Conservation (phyloP, 129 eudicot genomes). For the Saposhnikovia divaricata region DNA sequence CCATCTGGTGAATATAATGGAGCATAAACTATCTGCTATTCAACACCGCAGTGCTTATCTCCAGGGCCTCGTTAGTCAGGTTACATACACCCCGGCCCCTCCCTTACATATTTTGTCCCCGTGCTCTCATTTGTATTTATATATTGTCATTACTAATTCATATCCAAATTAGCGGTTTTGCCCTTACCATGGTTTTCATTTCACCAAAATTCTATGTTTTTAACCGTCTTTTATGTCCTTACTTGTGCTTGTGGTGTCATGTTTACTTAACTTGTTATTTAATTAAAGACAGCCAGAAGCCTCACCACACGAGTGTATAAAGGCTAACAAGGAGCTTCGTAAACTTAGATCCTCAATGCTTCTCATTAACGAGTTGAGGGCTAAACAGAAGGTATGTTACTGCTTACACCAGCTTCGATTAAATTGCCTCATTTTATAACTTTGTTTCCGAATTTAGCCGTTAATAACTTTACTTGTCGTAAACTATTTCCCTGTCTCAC, state of each 20-base stretch:
- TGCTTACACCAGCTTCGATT: neutral
- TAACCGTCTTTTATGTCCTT: neutral
- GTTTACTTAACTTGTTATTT: constrained; percentile 21
- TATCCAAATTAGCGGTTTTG: neutral
- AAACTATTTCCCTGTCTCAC: neutral
- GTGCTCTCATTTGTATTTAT: too few relatives aligned
- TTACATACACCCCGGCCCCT: too few relatives aligned
- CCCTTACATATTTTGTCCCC: too few relatives aligned
- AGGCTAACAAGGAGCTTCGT: constrained; percentile 85
- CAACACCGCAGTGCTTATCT: constrained; percentile 61
- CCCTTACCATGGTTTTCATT: too few relatives aligned
- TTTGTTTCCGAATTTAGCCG: neutral
- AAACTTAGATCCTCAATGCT: constrained; percentile 48
- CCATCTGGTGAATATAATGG: constrained; percentile 71
- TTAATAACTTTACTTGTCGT: neutral
- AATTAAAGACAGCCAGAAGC: constrained; percentile 75
- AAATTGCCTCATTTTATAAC: neutral
- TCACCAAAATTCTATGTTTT: too few relatives aligned
- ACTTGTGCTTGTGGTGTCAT: neutral
- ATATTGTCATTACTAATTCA: too few relatives aligned
- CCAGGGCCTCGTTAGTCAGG: constrained; percentile 52
- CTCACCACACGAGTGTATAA: constrained; percentile 60
- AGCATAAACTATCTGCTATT: constrained; percentile 55
- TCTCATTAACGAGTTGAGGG: constrained; percentile 65
- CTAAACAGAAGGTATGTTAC: constrained; percentile 56